Conservation (phyloP, 768 basidiomycete genomes). For the Leccinum rimulosum region DNA sequence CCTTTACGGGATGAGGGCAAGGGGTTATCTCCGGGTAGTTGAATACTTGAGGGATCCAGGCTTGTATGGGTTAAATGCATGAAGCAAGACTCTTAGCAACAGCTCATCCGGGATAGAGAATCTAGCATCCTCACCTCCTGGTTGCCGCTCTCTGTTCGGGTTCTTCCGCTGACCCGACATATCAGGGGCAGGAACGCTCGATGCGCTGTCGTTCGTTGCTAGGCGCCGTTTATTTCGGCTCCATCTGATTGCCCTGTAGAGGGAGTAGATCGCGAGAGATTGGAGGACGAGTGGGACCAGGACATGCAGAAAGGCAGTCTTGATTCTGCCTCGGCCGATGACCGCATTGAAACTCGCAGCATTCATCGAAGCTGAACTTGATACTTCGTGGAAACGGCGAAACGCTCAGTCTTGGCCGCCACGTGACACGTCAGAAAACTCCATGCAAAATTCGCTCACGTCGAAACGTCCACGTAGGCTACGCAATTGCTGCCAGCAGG, state of each 20-base stretch:
- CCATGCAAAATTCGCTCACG: too few relatives aligned
- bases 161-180: neutral
- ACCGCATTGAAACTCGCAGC: too few relatives aligned
- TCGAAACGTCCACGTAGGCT: too few relatives aligned
- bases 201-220: neutral
- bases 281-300: constrained; percentile 15
- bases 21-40: constrained; percentile 52
- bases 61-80: constrained; percentile 27
- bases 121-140: constrained; percentile 23
- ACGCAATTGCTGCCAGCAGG: too few relatives aligned
- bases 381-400: too few relatives aligned
- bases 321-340: neutral
- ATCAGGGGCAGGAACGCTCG: neutral
- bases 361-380: too few relatives aligned
- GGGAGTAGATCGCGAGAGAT: constrained; percentile 15
- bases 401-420: too few relatives aligned
- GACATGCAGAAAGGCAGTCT: neutral
- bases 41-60: constrained; percentile 54
- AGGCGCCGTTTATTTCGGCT: neutral
- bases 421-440: too few relatives aligned
- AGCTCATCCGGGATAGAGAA: neutral
- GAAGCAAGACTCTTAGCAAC: neutral
- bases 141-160: constrained; percentile 22
- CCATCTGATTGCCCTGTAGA: constrained; percentile 14
- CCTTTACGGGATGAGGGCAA: constrained; percentile 36